Percentiles rank a stretch among this genome's conserved stretches.
Evolutionary conservation across 495 filamentous ascomycete genomes (phyloP).

Genomic region (Penicillium atrosanguineum): DNA sequence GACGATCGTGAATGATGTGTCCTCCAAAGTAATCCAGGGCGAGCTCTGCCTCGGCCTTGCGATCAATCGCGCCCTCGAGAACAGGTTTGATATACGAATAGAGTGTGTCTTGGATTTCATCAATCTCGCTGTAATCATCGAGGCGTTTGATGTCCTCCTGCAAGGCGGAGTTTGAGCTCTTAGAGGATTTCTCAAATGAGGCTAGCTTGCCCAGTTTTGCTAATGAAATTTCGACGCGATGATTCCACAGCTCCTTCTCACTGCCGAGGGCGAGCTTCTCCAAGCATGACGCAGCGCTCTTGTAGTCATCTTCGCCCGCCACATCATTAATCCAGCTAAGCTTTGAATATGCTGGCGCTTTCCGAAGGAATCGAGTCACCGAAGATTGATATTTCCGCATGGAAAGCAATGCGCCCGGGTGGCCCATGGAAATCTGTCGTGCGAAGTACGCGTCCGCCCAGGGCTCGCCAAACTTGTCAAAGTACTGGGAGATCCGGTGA

Average conservation of each 20-base stretch:
- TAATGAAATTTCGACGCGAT: constrained; percentile 86
- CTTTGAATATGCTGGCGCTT: constrained; percentile 63
- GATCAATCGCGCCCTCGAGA: constrained; percentile 69
- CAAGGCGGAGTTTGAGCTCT: constrained; percentile 17
- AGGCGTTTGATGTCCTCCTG: constrained; percentile 41
- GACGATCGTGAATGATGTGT: constrained; percentile 53
- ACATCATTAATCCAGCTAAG: constrained; percentile 96
- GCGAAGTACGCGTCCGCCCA: constrained; percentile 83
- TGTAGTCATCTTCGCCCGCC: constrained; percentile 65
- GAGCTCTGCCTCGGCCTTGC: constrained; percentile 69
- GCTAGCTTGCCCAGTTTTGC: constrained; percentile 78
- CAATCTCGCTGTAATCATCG: constrained; percentile 61
- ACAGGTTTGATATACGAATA: constrained; percentile 57
- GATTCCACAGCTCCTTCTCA: constrained; percentile 79
- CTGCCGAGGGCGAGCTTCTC: constrained; percentile 59
- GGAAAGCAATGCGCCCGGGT: constrained; percentile 63
- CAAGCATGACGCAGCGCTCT: constrained; percentile 65
- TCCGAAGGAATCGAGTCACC: constrained; percentile 73
- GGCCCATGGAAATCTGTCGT: constrained; percentile 62
- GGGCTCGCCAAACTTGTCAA: constrained; percentile 66
- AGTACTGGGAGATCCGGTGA: constrained; percentile 57
- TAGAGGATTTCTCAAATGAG: constrained; percentile 36
- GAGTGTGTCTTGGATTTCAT: constrained; percentile 72
- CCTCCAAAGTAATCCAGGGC: constrained; percentile 65
- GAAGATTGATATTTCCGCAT: constrained; percentile 60